These are phyloP conservation scores for Areca catechu DNA, from an alignment of 176 grass and related monocot species.

Conservation along the genomic window DNA sequence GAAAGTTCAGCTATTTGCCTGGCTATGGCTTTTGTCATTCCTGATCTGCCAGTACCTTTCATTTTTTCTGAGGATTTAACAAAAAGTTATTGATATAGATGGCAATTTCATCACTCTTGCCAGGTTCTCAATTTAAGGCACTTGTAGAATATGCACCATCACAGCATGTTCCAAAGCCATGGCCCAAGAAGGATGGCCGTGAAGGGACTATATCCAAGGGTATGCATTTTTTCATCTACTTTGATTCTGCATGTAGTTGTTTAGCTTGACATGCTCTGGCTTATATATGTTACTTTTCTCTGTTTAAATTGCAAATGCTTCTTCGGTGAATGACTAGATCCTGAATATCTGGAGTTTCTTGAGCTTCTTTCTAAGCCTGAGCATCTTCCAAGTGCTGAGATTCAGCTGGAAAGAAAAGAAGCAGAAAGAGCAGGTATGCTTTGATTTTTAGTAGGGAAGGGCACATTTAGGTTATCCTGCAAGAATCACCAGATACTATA, in stretches of 20 bases:
- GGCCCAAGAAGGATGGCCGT: slow-evolving; percentile 77
- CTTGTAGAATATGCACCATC: slow-evolving; percentile 90
- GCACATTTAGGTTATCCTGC: no score
- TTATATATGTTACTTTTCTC: slow-evolving; percentile 17
- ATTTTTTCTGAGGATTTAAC: no score
- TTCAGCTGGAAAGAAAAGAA: slow-evolving; percentile 98
- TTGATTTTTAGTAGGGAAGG: slow-evolving; percentile 1
- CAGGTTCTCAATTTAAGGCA: slow-evolving; percentile 95
- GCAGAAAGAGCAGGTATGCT: slow-evolving; percentile 83
- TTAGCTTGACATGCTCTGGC: neutral
- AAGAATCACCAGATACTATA: no score
- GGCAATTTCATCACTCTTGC: neutral
- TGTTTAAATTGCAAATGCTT: slow-evolving; percentile 12
- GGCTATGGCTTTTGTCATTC: no score
- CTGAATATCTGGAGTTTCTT: slow-evolving; percentile 84
- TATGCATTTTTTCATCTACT: slow-evolving; percentile 6
- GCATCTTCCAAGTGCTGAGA: slow-evolving; percentile 95
- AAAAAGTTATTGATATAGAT: neutral
- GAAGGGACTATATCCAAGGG: slow-evolving; percentile 89
- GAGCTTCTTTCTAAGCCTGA: slow-evolving; percentile 85
- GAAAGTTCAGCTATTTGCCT: no score
- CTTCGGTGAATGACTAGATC: slow-evolving; percentile 48
- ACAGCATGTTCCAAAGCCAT: slow-evolving; percentile 59
- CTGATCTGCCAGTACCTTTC: no score
- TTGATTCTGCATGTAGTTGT: slow-evolving; percentile 4